Conservation (phyloP, 495 filamentous ascomycete species). For the Aspergillus panamensis region DNA sequence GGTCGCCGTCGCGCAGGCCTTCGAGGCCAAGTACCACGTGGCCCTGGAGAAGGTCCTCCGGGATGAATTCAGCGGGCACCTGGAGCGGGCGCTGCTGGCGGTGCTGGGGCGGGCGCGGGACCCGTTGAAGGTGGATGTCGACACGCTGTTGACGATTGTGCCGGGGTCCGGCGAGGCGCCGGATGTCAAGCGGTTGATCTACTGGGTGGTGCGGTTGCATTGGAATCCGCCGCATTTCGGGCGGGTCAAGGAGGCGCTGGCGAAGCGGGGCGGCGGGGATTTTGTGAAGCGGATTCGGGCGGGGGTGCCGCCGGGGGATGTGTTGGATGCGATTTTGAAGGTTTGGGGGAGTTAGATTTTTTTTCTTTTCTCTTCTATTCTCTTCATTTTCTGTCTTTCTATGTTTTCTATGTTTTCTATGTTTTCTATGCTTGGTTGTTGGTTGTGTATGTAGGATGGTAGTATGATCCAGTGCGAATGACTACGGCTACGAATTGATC, state of each 20-base stretch:
- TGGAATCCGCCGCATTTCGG: conserved; percentile 14
- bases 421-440: not conserved
- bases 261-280: conserved; percentile 10
- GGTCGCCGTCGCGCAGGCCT: conserved; percentile 65
- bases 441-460: not conserved
- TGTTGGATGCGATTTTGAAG: conserved; percentile 9
- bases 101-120: conserved; percentile 65
- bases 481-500: too few relatives aligned
- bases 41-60: conserved; percentile 13
- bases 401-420: not conserved
- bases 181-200: conserved; percentile 13
- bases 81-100: conserved; percentile 68
- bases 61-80: conserved; percentile 73
- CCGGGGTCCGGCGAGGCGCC: not conserved
- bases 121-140: conserved; percentile 67
- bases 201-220: conserved; percentile 20
- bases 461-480: not conserved
- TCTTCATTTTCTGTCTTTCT: not conserved
- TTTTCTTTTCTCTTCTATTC: not conserved
- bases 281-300: conserved; percentile 2
- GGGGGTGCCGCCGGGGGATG: conserved; percentile 3
- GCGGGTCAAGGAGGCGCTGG: conserved; percentile 11
- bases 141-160: conserved; percentile 27
- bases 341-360: conserved; percentile 9
- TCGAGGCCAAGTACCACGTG: conserved; percentile 46